phyloP scores from a whole-genome alignment of 345 rosid species.

The Sonneratia caseolaris region DNA sequence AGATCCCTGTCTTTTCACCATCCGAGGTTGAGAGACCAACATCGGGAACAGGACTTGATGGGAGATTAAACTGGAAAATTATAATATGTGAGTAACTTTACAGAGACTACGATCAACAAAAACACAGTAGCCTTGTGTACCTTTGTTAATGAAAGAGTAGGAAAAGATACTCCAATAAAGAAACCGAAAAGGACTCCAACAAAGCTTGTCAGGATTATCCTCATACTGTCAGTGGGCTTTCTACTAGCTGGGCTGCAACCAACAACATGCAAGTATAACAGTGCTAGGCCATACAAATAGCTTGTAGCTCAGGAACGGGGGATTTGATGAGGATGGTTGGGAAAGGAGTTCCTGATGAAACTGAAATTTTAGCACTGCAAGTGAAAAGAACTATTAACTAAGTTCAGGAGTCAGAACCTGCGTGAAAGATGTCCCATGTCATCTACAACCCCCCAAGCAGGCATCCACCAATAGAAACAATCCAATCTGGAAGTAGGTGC shows the following conservation, averaged over 20 bases:
- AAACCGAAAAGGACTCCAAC: slow-evolving; percentile 73
- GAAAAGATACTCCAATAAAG: slow-evolving; percentile 67
- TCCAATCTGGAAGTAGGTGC: slow-evolving; percentile 8
- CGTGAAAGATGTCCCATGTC: slow-evolving; percentile 52
- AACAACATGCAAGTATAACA: slow-evolving; percentile 7
- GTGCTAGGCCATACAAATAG: neutral
- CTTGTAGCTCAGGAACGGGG: neutral
- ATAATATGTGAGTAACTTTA: slow-evolving; percentile 6
- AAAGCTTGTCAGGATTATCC: slow-evolving; percentile 54
- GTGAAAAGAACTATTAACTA: neutral
- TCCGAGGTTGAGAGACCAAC: slow-evolving; percentile 38
- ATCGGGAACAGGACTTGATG: slow-evolving; percentile 43
- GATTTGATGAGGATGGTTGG: neutral
- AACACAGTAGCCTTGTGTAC: slow-evolving; percentile 22
- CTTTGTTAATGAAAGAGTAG: slow-evolving; percentile 60
- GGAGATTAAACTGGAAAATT: slow-evolving; percentile 53
- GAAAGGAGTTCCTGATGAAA: neutral
- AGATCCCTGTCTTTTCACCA: slow-evolving; percentile 29
- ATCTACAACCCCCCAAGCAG: slow-evolving; percentile 21
- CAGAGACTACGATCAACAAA: neutral
- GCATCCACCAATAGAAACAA: slow-evolving; percentile 13
- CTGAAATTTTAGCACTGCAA: neutral
- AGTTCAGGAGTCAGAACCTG: slow-evolving; percentile 35
- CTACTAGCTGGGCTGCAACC: slow-evolving; percentile 41
- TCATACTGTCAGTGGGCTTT: slow-evolving; percentile 58